These are phyloP conservation scores for Fusarium tupiense DNA, from an alignment of 2,329 filamentous ascomycete genomes.

Conservation along the genomic window DNA sequence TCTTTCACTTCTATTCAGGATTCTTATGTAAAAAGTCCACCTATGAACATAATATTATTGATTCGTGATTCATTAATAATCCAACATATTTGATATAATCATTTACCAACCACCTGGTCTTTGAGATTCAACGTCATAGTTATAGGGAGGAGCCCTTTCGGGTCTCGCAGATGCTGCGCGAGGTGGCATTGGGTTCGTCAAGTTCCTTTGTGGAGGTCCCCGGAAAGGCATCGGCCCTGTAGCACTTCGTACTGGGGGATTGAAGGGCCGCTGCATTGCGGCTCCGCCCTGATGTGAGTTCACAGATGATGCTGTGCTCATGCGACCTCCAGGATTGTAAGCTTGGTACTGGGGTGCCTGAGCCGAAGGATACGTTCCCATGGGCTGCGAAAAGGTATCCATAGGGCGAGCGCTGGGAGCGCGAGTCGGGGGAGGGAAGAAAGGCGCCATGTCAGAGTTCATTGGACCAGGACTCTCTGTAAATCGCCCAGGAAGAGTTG, in stretches of 20 bases:
- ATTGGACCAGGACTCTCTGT: slow-evolving; percentile 47
- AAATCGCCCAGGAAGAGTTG: slow-evolving; percentile 35
- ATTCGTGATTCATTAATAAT: slow-evolving; percentile 32
- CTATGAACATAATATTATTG: neutral
- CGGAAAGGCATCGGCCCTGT: slow-evolving; percentile 51
- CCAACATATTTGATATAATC: neutral
- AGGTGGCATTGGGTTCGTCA: slow-evolving; percentile 55
- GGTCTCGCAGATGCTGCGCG: slow-evolving; percentile 38
- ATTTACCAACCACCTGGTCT: slow-evolving; percentile 42
- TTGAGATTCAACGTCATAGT: slow-evolving; percentile 52
- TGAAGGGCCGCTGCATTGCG: slow-evolving; percentile 35
- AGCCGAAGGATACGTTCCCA: slow-evolving; percentile 5
- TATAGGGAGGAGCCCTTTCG: slow-evolving; percentile 40
- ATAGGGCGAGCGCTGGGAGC: slow-evolving; percentile 46
- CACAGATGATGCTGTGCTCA: slow-evolving; percentile 47
- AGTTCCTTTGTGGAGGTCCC: slow-evolving; percentile 54
- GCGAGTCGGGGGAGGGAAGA: slow-evolving; percentile 48
- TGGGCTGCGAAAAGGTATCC: slow-evolving; percentile 44
- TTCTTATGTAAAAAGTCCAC: slow-evolving; percentile 4
- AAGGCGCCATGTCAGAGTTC: slow-evolving; percentile 41
- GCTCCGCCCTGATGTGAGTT: slow-evolving; percentile 38
- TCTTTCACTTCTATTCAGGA: neutral
- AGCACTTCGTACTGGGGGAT: slow-evolving; percentile 50
- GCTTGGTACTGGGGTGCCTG: slow-evolving; percentile 39
- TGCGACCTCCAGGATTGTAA: slow-evolving; percentile 47